Conservation (phyloP, 2,329 filamentous ascomycete genomes). For the Hansfordia pulvinata region DNA sequence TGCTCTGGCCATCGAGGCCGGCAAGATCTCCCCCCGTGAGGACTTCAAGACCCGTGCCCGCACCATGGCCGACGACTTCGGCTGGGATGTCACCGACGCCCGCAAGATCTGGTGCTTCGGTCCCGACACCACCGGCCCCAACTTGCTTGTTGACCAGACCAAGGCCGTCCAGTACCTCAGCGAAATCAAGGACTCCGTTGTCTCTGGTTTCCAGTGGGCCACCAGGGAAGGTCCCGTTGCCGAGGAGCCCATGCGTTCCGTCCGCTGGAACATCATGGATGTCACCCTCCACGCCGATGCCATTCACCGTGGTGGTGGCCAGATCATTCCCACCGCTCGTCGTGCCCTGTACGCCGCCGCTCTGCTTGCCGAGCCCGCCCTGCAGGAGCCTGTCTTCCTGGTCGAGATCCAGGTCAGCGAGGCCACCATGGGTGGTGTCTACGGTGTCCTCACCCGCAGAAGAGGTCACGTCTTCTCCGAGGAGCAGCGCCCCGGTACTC, state of each 20-base stretch:
- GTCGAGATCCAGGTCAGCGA: conserved; percentile 99
- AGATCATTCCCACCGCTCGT: conserved; percentile 95
- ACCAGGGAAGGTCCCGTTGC: conserved; percentile 93
- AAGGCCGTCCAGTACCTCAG: conserved; percentile 99
- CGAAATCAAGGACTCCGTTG: conserved; percentile 99
- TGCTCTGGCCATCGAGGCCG: conserved; percentile 73
- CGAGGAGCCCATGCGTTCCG: conserved; percentile 93
- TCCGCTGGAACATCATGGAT: conserved; percentile 99
- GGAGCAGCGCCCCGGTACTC: conserved; percentile 96
- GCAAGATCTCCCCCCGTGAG: conserved; percentile 89
- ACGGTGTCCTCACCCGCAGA: conserved; percentile 93
- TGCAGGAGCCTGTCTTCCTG: conserved; percentile 96
- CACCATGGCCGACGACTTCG: conserved; percentile 89
- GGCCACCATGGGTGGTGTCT: conserved; percentile 98
- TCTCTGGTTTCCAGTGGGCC: conserved; percentile 99
- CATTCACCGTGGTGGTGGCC: conserved; percentile 98
- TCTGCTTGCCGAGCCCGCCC: conserved; percentile 79
- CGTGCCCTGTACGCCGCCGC: conserved; percentile 92
- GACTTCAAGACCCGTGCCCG: conserved; percentile 98
- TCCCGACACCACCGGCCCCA: conserved; percentile 93
- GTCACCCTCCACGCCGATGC: conserved; percentile 99
- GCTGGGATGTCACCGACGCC: conserved; percentile 99
- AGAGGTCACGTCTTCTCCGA: conserved; percentile 99
- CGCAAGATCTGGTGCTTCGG: conserved; percentile 99
- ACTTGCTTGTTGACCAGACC: conserved; percentile 98